Evolutionary conservation across 2,329 filamentous ascomycete genomes (phyloP), one percentile per base, ranked within the genome.

Genomic region (Pseudogymnoascus pannorum): DNA sequence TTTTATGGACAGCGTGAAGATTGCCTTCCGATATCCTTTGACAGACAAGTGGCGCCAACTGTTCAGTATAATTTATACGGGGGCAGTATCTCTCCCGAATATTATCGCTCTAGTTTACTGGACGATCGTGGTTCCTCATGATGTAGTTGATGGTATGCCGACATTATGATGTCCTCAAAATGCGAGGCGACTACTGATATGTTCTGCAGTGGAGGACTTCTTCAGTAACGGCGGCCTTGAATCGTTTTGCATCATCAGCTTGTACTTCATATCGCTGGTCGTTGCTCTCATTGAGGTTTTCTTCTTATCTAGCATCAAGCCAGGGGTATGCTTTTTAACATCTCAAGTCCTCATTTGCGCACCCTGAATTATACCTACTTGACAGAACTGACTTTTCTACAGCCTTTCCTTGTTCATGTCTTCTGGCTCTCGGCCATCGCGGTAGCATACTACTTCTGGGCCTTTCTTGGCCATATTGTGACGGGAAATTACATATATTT

Each of bases 41-140:
- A 57, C 67, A 63, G n/a, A 65, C 64, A 18, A 8, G 8, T 58
- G 57, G 57, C 36, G 20, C 18, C 36, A n/a, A 16, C 65, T 62
- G 33, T 73, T 73, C 65, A 72, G 70, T 60, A 64, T 72, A 60
- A 73, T 72, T 62, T 70, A 73, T 63, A 68, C 65, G 18, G 66
- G 66, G 54, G 64, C 67, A n/a, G 59, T 67, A 42, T 63, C 65
- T 14, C 70, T 71, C 24, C 72, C 72, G 60, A 64, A 67, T 38
- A 64, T 72, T n/a, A 66, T 68, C 8, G 64, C 67, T 8, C 64
- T 68, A n/a, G 64, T 70, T 11, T 65, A 69, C 58, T 74, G 72
- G 71, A 63, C 67, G 24, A 59, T 72, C 42, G 60, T 72, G 31
- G 58, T 68, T 60, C 72, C 70, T 35, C 26, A 63, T 26, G 24